These are phyloP conservation scores for Candida bentonensis DNA, from an alignment of 805 yeast species.

Conservation along the genomic window DNA sequence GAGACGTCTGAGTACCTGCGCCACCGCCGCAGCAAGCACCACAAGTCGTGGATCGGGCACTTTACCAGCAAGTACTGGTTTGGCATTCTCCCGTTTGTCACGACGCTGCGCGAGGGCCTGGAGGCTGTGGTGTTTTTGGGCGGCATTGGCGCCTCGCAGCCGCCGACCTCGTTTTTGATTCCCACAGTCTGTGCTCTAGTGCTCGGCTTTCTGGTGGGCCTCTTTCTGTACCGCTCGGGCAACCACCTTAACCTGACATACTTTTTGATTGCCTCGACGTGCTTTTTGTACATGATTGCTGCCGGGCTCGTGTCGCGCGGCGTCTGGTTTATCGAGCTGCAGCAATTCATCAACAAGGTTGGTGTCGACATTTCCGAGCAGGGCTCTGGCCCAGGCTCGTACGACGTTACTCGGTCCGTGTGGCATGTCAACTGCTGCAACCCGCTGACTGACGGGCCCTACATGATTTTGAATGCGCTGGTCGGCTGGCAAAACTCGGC, in stretches of 20 bases:
- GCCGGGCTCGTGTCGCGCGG: constrained; percentile 81
- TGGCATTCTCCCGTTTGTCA: constrained; percentile 68
- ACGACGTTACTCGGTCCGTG: constrained; percentile 60
- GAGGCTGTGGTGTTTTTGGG: constrained; percentile 89
- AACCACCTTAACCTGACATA: constrained; percentile 61
- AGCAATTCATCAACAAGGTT: constrained; percentile 57
- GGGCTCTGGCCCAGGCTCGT: constrained; percentile 90
- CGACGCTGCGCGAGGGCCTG: constrained; percentile 77
- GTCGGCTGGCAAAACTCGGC: constrained; percentile 94
- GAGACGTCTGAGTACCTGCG: neutral
- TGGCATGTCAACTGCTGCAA: constrained; percentile 97
- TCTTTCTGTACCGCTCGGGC: constrained; percentile 61
- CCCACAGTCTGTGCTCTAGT: constrained; percentile 46
- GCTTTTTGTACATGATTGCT: constrained; percentile 70
- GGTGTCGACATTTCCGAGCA: constrained; percentile 80
- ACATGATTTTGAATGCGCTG: constrained; percentile 83
- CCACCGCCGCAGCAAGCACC: neutral
- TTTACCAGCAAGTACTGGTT: constrained; percentile 42
- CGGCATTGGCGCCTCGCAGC: constrained; percentile 69
- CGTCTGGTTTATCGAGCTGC: constrained; percentile 80
- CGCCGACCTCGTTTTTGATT: constrained; percentile 47
- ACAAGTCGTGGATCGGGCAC: neutral
- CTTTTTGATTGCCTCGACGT: constrained; percentile 61
- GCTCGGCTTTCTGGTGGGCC: constrained; percentile 51
- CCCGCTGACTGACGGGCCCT: constrained; percentile 80